A percentile compares a stretch with the other conserved stretches of the same genome.
Evolutionary conservation across 2,329 filamentous ascomycete species (phyloP).

Genomic region (Microsporum ferrugineum): DNA sequence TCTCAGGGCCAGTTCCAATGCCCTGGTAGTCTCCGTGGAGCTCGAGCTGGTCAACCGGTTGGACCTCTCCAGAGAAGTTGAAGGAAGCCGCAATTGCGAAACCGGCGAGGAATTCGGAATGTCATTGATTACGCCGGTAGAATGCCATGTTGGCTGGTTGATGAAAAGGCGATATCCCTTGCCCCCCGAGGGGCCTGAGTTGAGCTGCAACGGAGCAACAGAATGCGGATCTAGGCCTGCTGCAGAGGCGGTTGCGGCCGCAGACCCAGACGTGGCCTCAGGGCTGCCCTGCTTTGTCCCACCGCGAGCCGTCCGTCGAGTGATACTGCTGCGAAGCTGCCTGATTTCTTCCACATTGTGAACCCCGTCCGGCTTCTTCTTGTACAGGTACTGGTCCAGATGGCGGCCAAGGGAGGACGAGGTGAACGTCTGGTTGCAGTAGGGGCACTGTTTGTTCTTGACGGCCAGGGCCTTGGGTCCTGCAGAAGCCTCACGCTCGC

Average conservation of each 20-base stretch:
- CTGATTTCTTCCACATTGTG: constrained; percentile 85
- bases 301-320: constrained; percentile 66
- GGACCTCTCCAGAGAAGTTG: constrained; percentile 7
- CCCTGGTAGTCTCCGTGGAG: constrained; percentile 59
- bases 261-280: constrained; percentile 29
- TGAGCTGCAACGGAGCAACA: constrained; percentile 25
- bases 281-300: constrained; percentile 51
- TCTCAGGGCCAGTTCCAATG: constrained; percentile 71
- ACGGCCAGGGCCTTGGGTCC: constrained; percentile 37
- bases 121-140: constrained; percentile 67
- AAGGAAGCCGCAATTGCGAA: constrained; percentile 16
- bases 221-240: constrained; percentile 24
- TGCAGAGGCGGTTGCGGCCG: constrained; percentile 9
- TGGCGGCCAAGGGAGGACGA: constrained; percentile 88
- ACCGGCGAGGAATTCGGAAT: constrained; percentile 38
- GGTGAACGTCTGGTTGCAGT: constrained; percentile 80
- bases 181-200: constrained; percentile 20
- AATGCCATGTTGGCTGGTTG: constrained; percentile 60
- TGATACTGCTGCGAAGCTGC: constrained; percentile 73
- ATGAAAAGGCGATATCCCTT: constrained; percentile 39
- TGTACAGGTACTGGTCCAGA: constrained; percentile 85
- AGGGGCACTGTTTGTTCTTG: constrained; percentile 83
- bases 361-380: constrained; percentile 85
- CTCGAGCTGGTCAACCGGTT: constrained; percentile 29
- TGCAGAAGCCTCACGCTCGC: constrained; percentile 2